Conservation (phyloP, 495 filamentous ascomycete genomes). For the Tuber brumale region DNA sequence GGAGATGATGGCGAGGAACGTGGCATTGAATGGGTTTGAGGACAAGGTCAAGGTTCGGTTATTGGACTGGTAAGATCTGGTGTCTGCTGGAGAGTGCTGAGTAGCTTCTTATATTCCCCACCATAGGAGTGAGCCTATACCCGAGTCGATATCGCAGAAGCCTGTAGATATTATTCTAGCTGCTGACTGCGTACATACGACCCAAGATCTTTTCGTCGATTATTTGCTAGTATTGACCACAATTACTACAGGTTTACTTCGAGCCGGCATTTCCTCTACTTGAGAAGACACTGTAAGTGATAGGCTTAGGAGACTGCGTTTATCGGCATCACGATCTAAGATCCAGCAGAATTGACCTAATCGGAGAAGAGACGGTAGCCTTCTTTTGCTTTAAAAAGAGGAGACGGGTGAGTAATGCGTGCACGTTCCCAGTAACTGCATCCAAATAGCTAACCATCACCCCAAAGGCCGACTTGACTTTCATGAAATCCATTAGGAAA, state of each 20-base stretch:
- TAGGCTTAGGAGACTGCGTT: conserved; percentile 48
- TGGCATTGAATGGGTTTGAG: conserved; percentile 66
- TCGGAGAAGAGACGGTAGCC: conserved; percentile 53
- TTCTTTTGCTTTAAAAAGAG: conserved; percentile 96
- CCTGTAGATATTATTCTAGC: conserved; percentile 77
- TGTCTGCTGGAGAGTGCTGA: not conserved
- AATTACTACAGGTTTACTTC: conserved; percentile 56
- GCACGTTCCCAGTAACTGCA: not conserved
- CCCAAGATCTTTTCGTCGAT: not conserved
- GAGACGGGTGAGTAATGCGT: conserved; percentile 50
- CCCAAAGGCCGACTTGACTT: conserved; percentile 47
- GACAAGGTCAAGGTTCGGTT: conserved; percentile 54
- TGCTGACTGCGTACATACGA: conserved; percentile 68
- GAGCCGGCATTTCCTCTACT: conserved; percentile 89
- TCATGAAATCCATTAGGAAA: conserved; percentile 48
- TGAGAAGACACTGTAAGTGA: conserved; percentile 63
- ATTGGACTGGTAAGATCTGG: conserved; percentile 64
- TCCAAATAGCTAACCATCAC: conserved; percentile 13
- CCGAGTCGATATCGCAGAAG: conserved; percentile 44
- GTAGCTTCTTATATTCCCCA: not conserved
- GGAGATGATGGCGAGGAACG: conserved; percentile 74
- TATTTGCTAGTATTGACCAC: not conserved
- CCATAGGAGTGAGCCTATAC: conserved; percentile 53
- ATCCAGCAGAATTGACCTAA: conserved; percentile 40
- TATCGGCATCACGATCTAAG: not conserved